Conservation (phyloP, 139 green algal species). For the Auxenochlorella protothecoides region DNA sequence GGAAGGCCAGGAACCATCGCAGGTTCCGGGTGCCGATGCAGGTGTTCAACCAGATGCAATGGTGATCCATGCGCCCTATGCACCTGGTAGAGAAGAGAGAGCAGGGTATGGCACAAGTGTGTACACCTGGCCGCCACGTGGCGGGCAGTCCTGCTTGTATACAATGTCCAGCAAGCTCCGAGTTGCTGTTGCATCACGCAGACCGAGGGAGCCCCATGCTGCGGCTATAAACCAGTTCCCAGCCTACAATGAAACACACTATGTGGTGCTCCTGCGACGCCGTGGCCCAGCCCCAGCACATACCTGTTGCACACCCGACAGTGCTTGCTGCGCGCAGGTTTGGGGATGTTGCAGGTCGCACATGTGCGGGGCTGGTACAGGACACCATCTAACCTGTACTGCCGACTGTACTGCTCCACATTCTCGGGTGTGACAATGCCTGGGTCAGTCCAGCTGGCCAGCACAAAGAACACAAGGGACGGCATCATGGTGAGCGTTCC, state of each 20-base stretch:
- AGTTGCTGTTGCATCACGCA: neutral
- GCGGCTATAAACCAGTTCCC: neutral
- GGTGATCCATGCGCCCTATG: constrained; percentile 57
- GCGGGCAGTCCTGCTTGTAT: too few relatives aligned
- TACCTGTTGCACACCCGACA: constrained; percentile 44
- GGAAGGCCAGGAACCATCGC: constrained; percentile 49
- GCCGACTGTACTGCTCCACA: constrained; percentile 11
- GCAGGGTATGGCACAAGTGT: neutral
- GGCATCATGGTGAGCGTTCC: constrained; percentile 7
- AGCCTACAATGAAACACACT: neutral
- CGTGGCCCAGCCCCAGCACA: neutral
- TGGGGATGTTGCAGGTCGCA: constrained; percentile 39
- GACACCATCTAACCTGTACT: constrained; percentile 42
- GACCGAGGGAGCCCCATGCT: neutral
- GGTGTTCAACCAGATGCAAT: constrained; percentile 74
- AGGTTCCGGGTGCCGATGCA: constrained; percentile 59
- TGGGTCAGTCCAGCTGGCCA: constrained; percentile 25
- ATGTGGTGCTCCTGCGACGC: neutral
- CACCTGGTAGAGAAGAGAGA: constrained; percentile 31
- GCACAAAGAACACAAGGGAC: constrained; percentile 22
- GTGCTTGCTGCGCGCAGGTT: constrained; percentile 65
- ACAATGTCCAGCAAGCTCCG: too few relatives aligned
- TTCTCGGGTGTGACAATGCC: constrained; percentile 22
- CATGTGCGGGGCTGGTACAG: constrained; percentile 33
- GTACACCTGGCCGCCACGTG: neutral